Conservation (phyloP, 106 monocot genomes). For the Vanilla planifolia region DNA sequence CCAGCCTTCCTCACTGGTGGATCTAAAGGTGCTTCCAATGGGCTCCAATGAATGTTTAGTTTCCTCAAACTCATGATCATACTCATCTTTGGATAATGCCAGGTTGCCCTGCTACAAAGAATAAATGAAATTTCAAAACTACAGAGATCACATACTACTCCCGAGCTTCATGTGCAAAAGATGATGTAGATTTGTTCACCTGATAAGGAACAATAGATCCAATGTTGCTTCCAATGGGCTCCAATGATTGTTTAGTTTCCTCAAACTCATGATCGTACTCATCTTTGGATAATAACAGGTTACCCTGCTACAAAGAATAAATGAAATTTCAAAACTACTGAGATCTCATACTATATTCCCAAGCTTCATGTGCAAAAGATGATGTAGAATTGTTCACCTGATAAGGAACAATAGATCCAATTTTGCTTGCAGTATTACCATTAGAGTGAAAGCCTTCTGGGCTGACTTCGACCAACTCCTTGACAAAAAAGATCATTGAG, state of each 20-base stretch:
- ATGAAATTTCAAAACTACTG: constrained; percentile 1
- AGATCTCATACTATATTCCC: background rate
- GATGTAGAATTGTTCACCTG: constrained; percentile 9
- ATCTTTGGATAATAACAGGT: no score
- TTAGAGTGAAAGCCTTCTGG: constrained; percentile 8
- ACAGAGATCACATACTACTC: background rate
- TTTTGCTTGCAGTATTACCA: background rate
- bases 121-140: constrained; percentile 2
- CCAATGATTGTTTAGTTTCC: no score
- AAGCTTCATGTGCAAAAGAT: background rate
- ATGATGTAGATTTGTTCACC: constrained; percentile 8
- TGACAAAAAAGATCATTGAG: constrained; percentile 13
- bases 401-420: background rate
- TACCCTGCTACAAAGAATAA: no score
- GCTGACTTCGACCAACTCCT: constrained; percentile 37
- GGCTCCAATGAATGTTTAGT: background rate
- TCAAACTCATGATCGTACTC: no score
- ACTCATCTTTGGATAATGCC: background rate
- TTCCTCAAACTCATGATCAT: constrained; percentile 4
- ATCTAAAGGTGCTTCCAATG: background rate
- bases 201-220: background rate
- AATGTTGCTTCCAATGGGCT: background rate
- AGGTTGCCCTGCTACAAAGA: constrained; percentile 20
- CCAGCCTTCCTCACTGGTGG: background rate
- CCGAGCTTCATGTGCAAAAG: background rate